A percentile compares a stretch with the other conserved stretches of the same genome.
These are phyloP conservation scores for Erodium texanum DNA, from an alignment of 441 rosid species.

Conservation along the genomic window DNA sequence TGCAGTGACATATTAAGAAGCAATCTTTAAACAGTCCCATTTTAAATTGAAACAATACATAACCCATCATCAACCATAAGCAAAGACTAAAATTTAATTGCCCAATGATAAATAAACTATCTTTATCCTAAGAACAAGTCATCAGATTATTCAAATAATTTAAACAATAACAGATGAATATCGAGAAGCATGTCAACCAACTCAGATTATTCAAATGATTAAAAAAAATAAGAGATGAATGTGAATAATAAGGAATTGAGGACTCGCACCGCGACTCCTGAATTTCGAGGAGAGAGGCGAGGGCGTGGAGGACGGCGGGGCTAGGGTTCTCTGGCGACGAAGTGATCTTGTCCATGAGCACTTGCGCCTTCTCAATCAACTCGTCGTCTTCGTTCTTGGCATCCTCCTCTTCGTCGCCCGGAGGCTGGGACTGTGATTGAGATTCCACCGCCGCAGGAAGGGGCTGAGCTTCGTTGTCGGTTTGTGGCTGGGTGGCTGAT, in stretches of 20 bases:
- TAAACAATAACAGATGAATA: no score
- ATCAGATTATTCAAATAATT: no score
- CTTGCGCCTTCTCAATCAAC: constrained; percentile 64
- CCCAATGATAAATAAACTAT: neutral
- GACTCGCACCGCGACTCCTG: constrained; percentile 57
- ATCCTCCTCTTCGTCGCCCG: constrained; percentile 32
- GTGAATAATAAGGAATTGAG: neutral
- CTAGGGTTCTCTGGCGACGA: constrained; percentile 69
- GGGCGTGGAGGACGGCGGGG: constrained; percentile 64
- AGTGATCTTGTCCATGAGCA: constrained; percentile 71
- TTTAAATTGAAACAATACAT: neutral
- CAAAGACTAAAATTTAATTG: neutral
- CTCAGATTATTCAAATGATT: no score
- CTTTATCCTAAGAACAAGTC: neutral
- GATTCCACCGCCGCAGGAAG: neutral
- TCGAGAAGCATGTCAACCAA: no score
- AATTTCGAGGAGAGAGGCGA: constrained; percentile 63
- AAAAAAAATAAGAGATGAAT: no score
- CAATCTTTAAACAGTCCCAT: neutral
- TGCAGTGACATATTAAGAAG: neutral
- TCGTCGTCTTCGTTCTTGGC: constrained; percentile 48
- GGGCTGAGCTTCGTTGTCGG: neutral
- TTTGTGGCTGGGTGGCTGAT: constrained; percentile 6
- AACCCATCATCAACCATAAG: neutral
- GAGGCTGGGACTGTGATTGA: neutral